phyloP scores from a whole-genome alignment of 2,329 filamentous ascomycete species.

The Clonostachys rhizophaga region DNA sequence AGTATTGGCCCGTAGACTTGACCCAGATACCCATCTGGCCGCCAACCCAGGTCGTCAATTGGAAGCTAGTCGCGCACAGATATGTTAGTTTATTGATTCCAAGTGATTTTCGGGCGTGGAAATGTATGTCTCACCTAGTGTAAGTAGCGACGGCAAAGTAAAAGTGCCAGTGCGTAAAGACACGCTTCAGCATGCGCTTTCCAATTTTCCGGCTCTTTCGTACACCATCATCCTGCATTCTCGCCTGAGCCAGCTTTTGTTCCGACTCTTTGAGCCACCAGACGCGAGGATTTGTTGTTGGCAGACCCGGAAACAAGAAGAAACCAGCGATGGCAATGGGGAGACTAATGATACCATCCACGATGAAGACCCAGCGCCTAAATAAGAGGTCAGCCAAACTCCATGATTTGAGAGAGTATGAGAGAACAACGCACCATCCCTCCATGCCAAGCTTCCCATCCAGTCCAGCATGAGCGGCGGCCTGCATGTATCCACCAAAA shows the following conservation, averaged over 20 bases:
- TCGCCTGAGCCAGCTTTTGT: slow-evolving; percentile 56
- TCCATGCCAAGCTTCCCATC: slow-evolving; percentile 37
- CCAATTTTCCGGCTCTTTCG: slow-evolving; percentile 26
- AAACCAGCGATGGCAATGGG: slow-evolving; percentile 24
- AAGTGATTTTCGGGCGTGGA: too few species aligned
- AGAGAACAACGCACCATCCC: slow-evolving; percentile 29
- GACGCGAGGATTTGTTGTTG: slow-evolving; percentile 28
- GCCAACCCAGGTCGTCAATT: slow-evolving; percentile 30
- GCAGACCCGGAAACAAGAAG: slow-evolving; percentile 34
- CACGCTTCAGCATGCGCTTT: slow-evolving; percentile 26
- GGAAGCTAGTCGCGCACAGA: slow-evolving; percentile 14
- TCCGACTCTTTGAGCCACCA: slow-evolving; percentile 48
- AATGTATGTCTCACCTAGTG: slow-evolving; percentile 15
- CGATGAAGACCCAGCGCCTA: slow-evolving; percentile 42
- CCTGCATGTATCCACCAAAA: slow-evolving; percentile 45
- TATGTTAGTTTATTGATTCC: too few species aligned
- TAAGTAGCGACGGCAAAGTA: slow-evolving; percentile 33
- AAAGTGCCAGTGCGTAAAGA: slow-evolving; percentile 34
- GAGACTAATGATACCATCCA: slow-evolving; percentile 26
- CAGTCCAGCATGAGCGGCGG: slow-evolving; percentile 29
- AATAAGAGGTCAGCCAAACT: slow-evolving; percentile 32
- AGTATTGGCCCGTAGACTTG: slow-evolving; percentile 26
- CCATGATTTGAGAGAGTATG: not conserved
- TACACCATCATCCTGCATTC: slow-evolving; percentile 58
- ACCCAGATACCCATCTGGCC: slow-evolving; percentile 34